Conservation (phyloP, 2,329 filamentous ascomycete species). For the Xylaria sp. region DNA sequence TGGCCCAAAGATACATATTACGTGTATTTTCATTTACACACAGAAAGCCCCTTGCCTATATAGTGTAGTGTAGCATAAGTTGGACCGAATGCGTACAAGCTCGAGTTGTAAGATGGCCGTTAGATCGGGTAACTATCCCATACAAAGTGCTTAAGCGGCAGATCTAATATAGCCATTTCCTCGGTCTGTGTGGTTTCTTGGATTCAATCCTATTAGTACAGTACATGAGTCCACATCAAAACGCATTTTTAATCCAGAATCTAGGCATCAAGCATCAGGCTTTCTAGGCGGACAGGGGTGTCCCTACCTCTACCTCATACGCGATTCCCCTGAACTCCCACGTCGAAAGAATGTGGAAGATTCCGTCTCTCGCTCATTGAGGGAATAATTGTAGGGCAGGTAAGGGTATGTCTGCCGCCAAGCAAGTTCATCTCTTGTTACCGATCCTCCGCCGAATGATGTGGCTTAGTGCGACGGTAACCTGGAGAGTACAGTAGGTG, state of each 20-base stretch:
- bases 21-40: neutral
- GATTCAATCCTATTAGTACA: slow-evolving; percentile 3
- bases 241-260: no score
- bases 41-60: neutral
- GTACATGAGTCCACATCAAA: slow-evolving; percentile 1
- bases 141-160: slow-evolving; percentile 19
- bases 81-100: slow-evolving; percentile 13
- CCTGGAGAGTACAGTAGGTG: slow-evolving; percentile 9
- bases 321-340: slow-evolving; percentile 11
- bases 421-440: slow-evolving; percentile 9
- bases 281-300: neutral
- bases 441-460: slow-evolving; percentile 5
- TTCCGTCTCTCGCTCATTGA: slow-evolving; percentile 17
- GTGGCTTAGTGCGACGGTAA: slow-evolving; percentile 23
- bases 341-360: slow-evolving; percentile 14
- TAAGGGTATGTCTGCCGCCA: slow-evolving; percentile 11
- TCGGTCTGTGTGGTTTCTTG: slow-evolving; percentile 6
- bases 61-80: slow-evolving; percentile 2
- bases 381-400: slow-evolving; percentile 23
- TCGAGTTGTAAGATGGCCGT: slow-evolving; percentile 18
- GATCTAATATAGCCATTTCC: slow-evolving; percentile 23
- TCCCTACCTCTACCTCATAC: neutral
- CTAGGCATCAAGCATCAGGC: slow-evolving; percentile 9
- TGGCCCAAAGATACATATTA: slow-evolving; percentile 4
- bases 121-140: slow-evolving; percentile 23